phyloP scores from a whole-genome alignment of 2,329 filamentous ascomycete species.

The Paecilomyces formosus region DNA sequence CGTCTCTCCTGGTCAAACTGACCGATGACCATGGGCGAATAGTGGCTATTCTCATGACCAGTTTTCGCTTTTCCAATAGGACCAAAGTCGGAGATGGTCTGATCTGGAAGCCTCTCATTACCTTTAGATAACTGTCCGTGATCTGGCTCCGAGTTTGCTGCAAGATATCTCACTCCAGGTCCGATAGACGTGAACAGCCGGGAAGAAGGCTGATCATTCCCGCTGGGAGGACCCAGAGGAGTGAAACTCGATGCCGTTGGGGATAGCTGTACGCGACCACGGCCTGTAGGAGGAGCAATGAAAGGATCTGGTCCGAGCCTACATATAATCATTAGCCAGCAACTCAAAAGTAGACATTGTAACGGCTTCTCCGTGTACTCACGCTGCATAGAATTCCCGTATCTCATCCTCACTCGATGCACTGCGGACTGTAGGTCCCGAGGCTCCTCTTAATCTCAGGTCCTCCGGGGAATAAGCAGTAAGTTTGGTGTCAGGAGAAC shows the following conservation, averaged over 20 bases:
- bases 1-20: slow-evolving; percentile 19
- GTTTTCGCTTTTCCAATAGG: slow-evolving; percentile 15
- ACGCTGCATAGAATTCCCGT: slow-evolving; percentile 15
- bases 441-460: slow-evolving; percentile 33
- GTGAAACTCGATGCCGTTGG: slow-evolving; percentile 58
- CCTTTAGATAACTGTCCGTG: slow-evolving; percentile 6
- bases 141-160: slow-evolving; percentile 14
- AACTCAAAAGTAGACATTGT: background rate
- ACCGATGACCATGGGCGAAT: slow-evolving; percentile 8
- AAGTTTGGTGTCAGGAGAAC: slow-evolving; percentile 58
- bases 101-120: slow-evolving; percentile 6
- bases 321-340: slow-evolving; percentile 3
- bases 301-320: slow-evolving; percentile 24
- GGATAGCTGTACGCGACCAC: slow-evolving; percentile 42
- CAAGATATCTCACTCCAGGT: slow-evolving; percentile 11
- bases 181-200: slow-evolving; percentile 7
- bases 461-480: slow-evolving; percentile 59
- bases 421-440: slow-evolving; percentile 10
- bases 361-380: slow-evolving; percentile 4
- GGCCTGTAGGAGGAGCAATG: slow-evolving; percentile 11
- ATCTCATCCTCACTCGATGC: slow-evolving; percentile 9
- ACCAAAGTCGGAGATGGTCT: slow-evolving; percentile 12
- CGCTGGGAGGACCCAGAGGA: slow-evolving; percentile 34
- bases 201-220: slow-evolving; percentile 4
- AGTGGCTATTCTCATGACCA: slow-evolving; percentile 3